These are phyloP conservation scores for Polygonum aviculare DNA, from an alignment of 148 eudicot species.

Conservation along the genomic window DNA sequence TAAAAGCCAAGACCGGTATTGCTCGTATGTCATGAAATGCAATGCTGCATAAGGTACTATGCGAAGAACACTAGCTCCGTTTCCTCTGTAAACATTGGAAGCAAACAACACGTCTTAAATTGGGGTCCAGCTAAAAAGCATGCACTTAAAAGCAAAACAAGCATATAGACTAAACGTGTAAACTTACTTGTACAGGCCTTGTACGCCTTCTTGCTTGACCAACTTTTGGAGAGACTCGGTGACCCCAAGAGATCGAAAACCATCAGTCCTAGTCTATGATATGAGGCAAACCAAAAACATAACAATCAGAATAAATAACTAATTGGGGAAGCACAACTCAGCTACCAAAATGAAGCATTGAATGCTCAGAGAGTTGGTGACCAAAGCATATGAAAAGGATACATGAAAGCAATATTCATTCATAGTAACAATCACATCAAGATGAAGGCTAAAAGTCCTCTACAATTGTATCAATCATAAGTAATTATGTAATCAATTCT, in stretches of 20 bases:
- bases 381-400: not conserved
- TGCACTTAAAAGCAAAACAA: not conserved
- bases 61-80: constrained; percentile 87
- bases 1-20: constrained; percentile 65
- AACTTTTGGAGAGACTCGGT: constrained; percentile 64
- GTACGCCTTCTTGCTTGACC: constrained; percentile 69
- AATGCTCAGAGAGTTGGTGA: not conserved
- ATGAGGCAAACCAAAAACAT: not conserved
- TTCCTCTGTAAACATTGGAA: constrained; percentile 49
- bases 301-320: not conserved
- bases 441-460: not conserved
- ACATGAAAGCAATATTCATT: not conserved
- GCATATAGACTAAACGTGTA: not conserved
- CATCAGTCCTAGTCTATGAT: constrained; percentile 83
- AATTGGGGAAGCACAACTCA: not conserved
- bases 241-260: constrained; percentile 79
- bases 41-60: constrained; percentile 94
- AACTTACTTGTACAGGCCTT: constrained; percentile 80
- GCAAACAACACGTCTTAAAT: not conserved
- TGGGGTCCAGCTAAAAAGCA: not conserved
- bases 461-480: not conserved
- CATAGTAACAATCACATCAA: not conserved
- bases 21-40: constrained; percentile 96
- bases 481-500: not conserved
- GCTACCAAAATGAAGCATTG: not conserved